These are phyloP conservation scores for Echites panduratus DNA, from an alignment of 257 asterid species.

Conservation along the genomic window DNA sequence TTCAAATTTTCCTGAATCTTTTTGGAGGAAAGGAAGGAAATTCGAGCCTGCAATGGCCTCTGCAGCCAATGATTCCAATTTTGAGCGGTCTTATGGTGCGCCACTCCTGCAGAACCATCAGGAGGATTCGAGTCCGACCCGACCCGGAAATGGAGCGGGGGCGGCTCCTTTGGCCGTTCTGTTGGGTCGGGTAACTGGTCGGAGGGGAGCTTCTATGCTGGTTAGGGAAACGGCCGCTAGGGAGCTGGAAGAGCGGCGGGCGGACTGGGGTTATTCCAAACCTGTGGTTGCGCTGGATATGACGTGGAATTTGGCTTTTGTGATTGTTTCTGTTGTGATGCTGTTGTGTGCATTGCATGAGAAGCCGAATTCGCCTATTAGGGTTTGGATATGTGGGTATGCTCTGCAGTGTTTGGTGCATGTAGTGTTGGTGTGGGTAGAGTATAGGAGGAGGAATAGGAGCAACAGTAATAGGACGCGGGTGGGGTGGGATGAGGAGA, in stretches of 20 bases:
- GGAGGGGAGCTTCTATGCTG: constrained; percentile 69
- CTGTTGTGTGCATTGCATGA: constrained; percentile 50
- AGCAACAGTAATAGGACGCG: constrained; percentile 20
- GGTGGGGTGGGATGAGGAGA: constrained; percentile 32
- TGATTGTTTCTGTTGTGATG: constrained; percentile 62
- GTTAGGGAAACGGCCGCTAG: constrained; percentile 94
- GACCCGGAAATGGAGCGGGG: constrained; percentile 21
- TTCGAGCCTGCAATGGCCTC: constrained; percentile 20
- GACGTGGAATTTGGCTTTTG: constrained; percentile 82
- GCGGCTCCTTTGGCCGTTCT: constrained; percentile 54
- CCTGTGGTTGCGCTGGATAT: constrained; percentile 89
- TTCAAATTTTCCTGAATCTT: neutral
- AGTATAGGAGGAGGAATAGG: constrained; percentile 49
- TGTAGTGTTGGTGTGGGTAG: constrained; percentile 71
- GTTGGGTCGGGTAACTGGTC: constrained; percentile 61
- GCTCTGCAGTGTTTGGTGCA: constrained; percentile 85
- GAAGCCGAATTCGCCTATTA: constrained; percentile 63
- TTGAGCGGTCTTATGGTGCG: constrained; percentile 10
- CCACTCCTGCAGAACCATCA: constrained; percentile 69
- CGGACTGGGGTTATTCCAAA: constrained; percentile 92
- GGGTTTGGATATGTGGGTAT: constrained; percentile 91
- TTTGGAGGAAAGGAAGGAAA: neutral
- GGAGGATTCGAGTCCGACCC: constrained; percentile 24
- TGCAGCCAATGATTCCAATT: constrained; percentile 8
- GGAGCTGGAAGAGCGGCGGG: constrained; percentile 93